A percentile compares a stretch with the other conserved stretches of the same genome.
Evolutionary conservation across 495 filamentous ascomycete genomes (phyloP).

Genomic region (Darksidea phi): DNA sequence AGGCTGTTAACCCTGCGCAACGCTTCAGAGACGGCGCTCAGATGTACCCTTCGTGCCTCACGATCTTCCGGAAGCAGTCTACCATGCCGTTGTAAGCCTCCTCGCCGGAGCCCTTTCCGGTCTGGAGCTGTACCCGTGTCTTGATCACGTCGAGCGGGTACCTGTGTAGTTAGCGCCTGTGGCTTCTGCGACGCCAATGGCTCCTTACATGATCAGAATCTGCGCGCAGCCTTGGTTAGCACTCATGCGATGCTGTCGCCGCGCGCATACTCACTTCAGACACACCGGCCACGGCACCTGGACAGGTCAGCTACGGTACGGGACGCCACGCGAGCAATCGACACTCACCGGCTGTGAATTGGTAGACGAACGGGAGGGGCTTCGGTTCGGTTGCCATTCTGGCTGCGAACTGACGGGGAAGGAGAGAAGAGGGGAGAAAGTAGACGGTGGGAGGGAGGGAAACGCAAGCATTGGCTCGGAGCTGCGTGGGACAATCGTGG

Average conservation of each 20-base stretch:
- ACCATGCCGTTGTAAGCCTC: slow-evolving; percentile 94
- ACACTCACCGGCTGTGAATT: slow-evolving; percentile 72
- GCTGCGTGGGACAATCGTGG: slow-evolving; percentile 8
- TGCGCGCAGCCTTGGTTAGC: slow-evolving; percentile 41
- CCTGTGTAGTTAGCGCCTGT: slow-evolving; percentile 52
- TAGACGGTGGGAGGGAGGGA: not conserved
- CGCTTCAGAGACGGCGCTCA: not conserved
- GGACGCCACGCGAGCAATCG: slow-evolving; percentile 28
- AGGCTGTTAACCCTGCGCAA: slow-evolving; percentile 2
- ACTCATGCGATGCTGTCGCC: not conserved
- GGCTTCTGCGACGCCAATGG: slow-evolving; percentile 3
- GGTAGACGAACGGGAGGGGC: slow-evolving; percentile 80
- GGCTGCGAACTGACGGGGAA: slow-evolving; percentile 15
- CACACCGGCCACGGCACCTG: slow-evolving; percentile 82
- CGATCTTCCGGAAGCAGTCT: slow-evolving; percentile 95
- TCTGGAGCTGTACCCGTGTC: slow-evolving; percentile 94
- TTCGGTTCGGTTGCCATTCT: slow-evolving; percentile 63
- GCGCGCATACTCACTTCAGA: slow-evolving; percentile 70
- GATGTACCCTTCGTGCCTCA: slow-evolving; percentile 84
- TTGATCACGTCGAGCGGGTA: slow-evolving; percentile 98
- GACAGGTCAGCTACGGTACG: slow-evolving; percentile 5
- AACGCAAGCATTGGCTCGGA: not conserved
- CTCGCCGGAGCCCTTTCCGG: slow-evolving; percentile 63
- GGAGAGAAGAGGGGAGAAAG: slow-evolving; percentile 8
- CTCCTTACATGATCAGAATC: slow-evolving; percentile 80